Percentiles rank a stretch among this genome's conserved stretches.
Evolutionary conservation across 345 rosid species (phyloP).

Genomic region (Salix viminalis): DNA sequence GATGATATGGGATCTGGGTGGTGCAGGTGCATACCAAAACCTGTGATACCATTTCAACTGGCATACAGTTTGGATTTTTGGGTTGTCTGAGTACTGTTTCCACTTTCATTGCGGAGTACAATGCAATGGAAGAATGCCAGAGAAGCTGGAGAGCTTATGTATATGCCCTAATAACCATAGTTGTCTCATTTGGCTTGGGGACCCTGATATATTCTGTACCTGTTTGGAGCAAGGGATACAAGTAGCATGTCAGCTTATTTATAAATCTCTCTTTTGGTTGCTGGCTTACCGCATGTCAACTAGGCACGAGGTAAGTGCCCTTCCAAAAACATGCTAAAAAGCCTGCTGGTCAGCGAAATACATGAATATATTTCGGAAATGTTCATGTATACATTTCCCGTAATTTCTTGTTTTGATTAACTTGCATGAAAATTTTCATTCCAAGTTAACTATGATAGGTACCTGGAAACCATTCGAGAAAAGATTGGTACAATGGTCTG

Average conservation of each 20-base stretch:
- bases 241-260: neutral
- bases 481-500: too few relatives aligned
- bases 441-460: too few relatives aligned
- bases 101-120: conserved; percentile 82
- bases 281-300: neutral
- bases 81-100: conserved; percentile 92
- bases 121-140: conserved; percentile 71
- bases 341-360: neutral
- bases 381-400: neutral
- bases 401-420: too few relatives aligned
- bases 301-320: neutral
- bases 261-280: neutral
- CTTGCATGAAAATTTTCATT: too few relatives aligned
- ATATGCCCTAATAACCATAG: conserved; percentile 47
- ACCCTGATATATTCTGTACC: conserved; percentile 54
- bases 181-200: conserved; percentile 49
- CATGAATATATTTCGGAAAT: too few relatives aligned
- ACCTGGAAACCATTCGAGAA: too few relatives aligned
- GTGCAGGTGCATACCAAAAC: conserved; percentile 52
- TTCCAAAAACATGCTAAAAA: neutral
- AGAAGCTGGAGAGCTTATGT: conserved; percentile 71
- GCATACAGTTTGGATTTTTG: conserved; percentile 71
- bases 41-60: conserved; percentile 43
- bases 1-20: neutral
- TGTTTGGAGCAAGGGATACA: conserved; percentile 43